These are phyloP conservation scores for Aureobasidium subglaciale DNA, from an alignment of 2,329 filamentous ascomycete species.

Conservation along the genomic window DNA sequence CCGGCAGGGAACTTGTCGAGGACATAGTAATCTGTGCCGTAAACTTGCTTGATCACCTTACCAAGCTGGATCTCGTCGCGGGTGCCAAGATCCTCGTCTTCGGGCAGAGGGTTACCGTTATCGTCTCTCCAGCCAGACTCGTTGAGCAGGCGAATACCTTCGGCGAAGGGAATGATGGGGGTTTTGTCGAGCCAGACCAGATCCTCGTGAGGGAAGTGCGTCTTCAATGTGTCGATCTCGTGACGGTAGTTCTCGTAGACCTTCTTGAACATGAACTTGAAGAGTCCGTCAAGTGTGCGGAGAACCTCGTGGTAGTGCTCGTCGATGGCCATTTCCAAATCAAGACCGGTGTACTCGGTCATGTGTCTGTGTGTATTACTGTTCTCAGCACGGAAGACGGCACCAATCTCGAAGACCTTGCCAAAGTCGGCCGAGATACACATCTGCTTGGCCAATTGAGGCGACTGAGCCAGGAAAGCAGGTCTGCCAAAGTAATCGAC, in stretches of 20 bases:
- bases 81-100: constrained; percentile 75
- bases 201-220: constrained; percentile 79
- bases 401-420: constrained; percentile 80
- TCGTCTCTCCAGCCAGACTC: constrained; percentile 71
- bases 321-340: constrained; percentile 87
- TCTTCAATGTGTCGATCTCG: constrained; percentile 73
- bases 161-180: constrained; percentile 69
- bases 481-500: constrained; percentile 84
- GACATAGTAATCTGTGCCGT: constrained; percentile 84
- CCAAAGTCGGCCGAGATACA: constrained; percentile 82
- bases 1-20: constrained; percentile 85
- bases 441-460: constrained; percentile 91
- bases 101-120: constrained; percentile 61
- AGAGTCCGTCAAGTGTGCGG: constrained; percentile 65
- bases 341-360: constrained; percentile 89
- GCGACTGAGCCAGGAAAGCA: constrained; percentile 85
- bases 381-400: constrained; percentile 90
- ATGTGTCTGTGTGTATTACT: constrained; percentile 91
- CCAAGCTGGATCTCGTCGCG: constrained; percentile 82
- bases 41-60: constrained; percentile 77
- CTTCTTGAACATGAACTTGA: constrained; percentile 71
- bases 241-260: constrained; percentile 61
- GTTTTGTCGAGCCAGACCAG: constrained; percentile 83
- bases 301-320: constrained; percentile 86
- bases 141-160: constrained; percentile 74